These are phyloP conservation scores for Hortiboletus campestris DNA, from an alignment of 768 basidiomycete species.

Conservation along the genomic window DNA sequence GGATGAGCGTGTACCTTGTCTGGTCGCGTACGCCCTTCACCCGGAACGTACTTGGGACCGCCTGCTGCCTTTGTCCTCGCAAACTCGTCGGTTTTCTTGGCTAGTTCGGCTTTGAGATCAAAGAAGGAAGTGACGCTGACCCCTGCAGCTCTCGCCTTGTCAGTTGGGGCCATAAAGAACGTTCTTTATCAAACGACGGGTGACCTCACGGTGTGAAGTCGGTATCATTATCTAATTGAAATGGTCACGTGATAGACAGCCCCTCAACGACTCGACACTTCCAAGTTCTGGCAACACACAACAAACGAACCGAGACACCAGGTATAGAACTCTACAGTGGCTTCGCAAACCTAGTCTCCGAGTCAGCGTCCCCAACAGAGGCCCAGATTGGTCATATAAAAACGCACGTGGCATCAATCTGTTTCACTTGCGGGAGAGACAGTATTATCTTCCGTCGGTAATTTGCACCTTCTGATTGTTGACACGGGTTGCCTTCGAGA, in stretches of 20 bases:
- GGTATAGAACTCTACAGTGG: conserved; percentile 85
- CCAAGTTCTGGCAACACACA: conserved; percentile 19
- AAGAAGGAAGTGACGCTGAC: conserved; percentile 75
- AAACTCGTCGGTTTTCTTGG: conserved; percentile 54
- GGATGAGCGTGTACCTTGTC: conserved; percentile 54
- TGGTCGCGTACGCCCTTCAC: conserved; percentile 56
- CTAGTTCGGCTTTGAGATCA: conserved; percentile 68
- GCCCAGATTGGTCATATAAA: not conserved
- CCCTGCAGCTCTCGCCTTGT: conserved; percentile 63
- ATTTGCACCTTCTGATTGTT: conserved; percentile 66
- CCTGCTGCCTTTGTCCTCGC: conserved; percentile 64
- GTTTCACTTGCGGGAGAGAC: conserved; percentile 82
- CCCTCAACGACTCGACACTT: too few species aligned
- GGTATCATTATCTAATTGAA: too few species aligned
- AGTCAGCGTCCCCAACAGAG: not conserved
- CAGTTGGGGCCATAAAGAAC: conserved; percentile 43
- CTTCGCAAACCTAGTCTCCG: conserved; percentile 42
- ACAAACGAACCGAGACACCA: conserved; percentile 49
- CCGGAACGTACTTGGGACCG: conserved; percentile 46
- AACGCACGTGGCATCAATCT: conserved; percentile 94
- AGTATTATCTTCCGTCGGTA: conserved; percentile 91
- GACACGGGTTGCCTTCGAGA: conserved; percentile 93
- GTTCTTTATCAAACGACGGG: conserved; percentile 5
- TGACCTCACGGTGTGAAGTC: too few species aligned
- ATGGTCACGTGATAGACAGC: too few species aligned